Conservation (phyloP, 768 basidiomycete species). For the Leucocoprinus sp. region DNA sequence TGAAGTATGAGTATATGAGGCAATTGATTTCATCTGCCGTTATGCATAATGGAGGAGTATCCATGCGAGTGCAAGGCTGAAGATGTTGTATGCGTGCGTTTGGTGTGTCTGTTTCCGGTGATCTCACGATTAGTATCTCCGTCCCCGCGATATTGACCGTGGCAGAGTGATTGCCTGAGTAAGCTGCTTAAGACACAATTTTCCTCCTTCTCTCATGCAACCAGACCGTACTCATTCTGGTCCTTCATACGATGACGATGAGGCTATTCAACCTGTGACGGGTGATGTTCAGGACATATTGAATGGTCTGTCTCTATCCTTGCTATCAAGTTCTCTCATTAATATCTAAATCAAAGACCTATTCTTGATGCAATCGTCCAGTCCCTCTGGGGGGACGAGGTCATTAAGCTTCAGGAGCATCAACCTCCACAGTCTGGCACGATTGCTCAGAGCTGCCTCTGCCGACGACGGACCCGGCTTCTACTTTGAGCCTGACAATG, state of each 20-base stretch:
- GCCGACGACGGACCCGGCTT: constrained; percentile 17
- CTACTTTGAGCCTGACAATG: constrained; percentile 25
- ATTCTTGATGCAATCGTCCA: constrained; percentile 24
- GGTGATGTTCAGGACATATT: constrained; percentile 20
- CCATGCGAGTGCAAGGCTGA: constrained; percentile 17
- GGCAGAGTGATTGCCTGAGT: constrained; percentile 10
- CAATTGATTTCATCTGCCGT: constrained; percentile 81
- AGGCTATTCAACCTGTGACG: not conserved
- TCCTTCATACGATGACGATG: constrained; percentile 4
- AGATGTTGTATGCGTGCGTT: constrained; percentile 7
- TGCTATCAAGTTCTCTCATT: not conserved
- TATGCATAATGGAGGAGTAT: constrained; percentile 47
- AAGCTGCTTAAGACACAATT: constrained; percentile 1
- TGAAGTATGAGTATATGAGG: constrained; percentile 76
- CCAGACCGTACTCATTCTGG: not conserved
- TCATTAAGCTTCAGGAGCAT: constrained; percentile 21
- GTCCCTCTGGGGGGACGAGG: constrained; percentile 11
- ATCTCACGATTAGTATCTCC: constrained; percentile 10
- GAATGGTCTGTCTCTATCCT: constrained; percentile 15
- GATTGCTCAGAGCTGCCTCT: constrained; percentile 18
- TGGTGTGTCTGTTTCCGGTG: constrained; percentile 6
- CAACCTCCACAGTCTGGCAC: constrained; percentile 24
- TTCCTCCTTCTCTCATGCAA: not conserved
- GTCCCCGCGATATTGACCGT: constrained; percentile 1
- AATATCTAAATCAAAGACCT: constrained; percentile 18